Base-by-base conservation (phyloP, 352 stramenopile species). In the Globisporangium parvum region DNA sequence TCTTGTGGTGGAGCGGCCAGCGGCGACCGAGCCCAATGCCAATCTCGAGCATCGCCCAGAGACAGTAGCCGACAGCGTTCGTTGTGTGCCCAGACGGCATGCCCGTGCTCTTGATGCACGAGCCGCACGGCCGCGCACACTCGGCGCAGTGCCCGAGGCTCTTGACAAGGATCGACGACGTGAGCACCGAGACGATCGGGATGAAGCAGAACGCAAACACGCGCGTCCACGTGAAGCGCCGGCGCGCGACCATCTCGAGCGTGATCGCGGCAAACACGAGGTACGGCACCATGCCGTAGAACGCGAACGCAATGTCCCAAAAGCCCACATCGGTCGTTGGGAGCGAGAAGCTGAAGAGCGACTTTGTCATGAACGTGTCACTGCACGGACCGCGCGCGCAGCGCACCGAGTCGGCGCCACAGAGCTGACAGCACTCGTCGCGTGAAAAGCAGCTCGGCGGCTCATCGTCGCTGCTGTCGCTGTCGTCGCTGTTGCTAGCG, bases 281-380 rank as follows among this genome's bases (percentile, higher is more conserved):
- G 49, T 54, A 85, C 51, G 75, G 75, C 48, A 85, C 75, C 56
- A 78, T 77, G 24, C 75, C 60, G 52, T 85, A 85, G 52, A 79
- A 75, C 37, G 66, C 68, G 49, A 77, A 76, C 14, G 71, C 63
- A 53, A 79, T 60, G 51, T 82, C 72, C 69, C 68, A 80, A 59
- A 83, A 71, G 44, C 63, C 62, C 21, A 79, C 52, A 26, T 39
- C 49, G 21, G 75, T 35, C 0, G 60, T 66, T 31, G 75, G 70
- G 24, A 62, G 23, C 47, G 68, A 81, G 59, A 79, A 69, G 64
- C 71, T 83, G 63, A 85, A 85, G 62, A 80, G 66, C 6, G 49
- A 57, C 33, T 70, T 73, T 10, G 70, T 67, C 26, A 83, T 6
- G 49, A 71, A 57, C 53, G 53, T 68, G 51, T 69, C 67, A 62